Percentiles rank a stretch among this genome's conserved stretches.
Conservation (phyloP, 352 stramenopile species). For the Phytophthora constricta region DNA sequence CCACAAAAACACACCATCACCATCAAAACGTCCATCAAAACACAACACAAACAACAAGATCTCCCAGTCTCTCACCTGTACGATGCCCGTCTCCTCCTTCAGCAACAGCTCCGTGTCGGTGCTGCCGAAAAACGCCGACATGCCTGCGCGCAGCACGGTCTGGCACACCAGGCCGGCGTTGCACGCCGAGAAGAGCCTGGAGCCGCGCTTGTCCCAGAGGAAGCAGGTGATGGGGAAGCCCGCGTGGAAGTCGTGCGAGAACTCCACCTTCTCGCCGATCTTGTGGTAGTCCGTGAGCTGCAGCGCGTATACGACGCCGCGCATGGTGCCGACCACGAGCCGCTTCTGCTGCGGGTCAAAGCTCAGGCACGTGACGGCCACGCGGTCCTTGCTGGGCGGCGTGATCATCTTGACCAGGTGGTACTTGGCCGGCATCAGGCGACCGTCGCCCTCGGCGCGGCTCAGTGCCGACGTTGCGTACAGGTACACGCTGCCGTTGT, state of each 20-base stretch:
- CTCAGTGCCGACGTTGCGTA: constrained; percentile 71
- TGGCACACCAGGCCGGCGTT: constrained; percentile 81
- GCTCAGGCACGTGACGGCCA: constrained; percentile 75
- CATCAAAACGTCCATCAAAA: background rate
- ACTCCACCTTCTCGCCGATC: constrained; percentile 89
- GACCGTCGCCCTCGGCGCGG: constrained; percentile 38
- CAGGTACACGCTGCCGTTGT: constrained; percentile 83
- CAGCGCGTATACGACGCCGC: constrained; percentile 81
- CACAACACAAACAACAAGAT: background rate
- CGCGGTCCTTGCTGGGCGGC: constrained; percentile 71
- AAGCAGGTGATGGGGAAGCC: constrained; percentile 85
- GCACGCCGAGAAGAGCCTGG: constrained; percentile 83
- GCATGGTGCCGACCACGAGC: constrained; percentile 81
- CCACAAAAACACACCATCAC: constrained; percentile 3
- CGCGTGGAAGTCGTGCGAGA: constrained; percentile 86
- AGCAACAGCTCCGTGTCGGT: constrained; percentile 85
- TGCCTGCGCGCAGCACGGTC: constrained; percentile 76
- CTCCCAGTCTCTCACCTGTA: constrained; percentile 53
- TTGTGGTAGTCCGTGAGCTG: constrained; percentile 87
- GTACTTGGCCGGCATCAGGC: constrained; percentile 61
- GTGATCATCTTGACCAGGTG: constrained; percentile 90
- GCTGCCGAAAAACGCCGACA: constrained; percentile 86
- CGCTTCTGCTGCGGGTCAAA: constrained; percentile 85
- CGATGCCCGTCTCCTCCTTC: constrained; percentile 87
- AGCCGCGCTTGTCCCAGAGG: constrained; percentile 74